Evolutionary conservation across 2,329 filamentous ascomycete genomes (phyloP), one percentile per base, ranked within the genome.

Genomic region (Aureobasidium sp.): DNA sequence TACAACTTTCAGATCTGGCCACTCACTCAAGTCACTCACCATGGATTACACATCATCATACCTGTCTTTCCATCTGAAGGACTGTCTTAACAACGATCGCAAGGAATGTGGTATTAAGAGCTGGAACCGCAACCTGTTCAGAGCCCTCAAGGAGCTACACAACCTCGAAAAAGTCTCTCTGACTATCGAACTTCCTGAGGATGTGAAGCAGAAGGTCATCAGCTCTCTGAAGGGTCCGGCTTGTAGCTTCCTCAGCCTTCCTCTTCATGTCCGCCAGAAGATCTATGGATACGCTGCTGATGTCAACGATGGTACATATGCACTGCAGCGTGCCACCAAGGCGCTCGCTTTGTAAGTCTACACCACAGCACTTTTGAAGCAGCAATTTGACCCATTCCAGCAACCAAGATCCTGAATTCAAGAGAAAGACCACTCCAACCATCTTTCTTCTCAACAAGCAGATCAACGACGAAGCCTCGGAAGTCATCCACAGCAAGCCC

Each of bases 391-490:
- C 6, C 12, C 8, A 12, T 20, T 59, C 3, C 42, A 58, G 42
- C 55, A 58, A 58, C 55, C 6, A 37, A 7, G 42, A 58, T 9
- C 55, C 55, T 17, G 12, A 17, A 26, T 51, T 13, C 56, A 64
- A 55, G 34, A 65, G 50, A 13, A 73, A 2, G 12, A 29, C 46
- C n/a, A 51, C 73, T 2, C 74, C 73, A 0, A 69, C 64, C 17
- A 62, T 75, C 27, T 66, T 76, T 2, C 70, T 74, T 4, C 46
- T 75, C 64, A 74, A 73, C 66, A 69, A 67, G 39, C 70, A 73
- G 51, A 71, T 73, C 63, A 65, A 64, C n/a, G 29, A 53, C 5
- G 73, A 76, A 61, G 70, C 71, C 3, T 61, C 65, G 9, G 32
- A 65, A 15, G 58, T 71, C 15, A 67, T 75, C 23, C 66, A 67